Evolutionary conservation across 2,329 filamentous ascomycete genomes (phyloP), one percentile per base, ranked within the genome.

Genomic region (Aspergillus caelatus): DNA sequence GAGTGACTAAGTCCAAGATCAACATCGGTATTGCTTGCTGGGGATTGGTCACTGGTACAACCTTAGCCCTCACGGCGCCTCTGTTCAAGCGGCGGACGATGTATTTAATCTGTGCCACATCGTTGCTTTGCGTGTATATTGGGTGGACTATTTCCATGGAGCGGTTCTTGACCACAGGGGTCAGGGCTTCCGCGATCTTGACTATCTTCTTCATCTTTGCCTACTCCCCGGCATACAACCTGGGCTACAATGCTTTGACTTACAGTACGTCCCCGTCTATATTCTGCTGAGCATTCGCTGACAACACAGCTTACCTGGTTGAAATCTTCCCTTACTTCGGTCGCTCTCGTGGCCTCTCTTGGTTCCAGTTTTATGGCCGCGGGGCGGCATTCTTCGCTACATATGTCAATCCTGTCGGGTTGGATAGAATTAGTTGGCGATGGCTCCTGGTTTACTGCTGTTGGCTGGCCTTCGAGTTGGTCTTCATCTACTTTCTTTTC

Each of bases 191-290:
- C 3, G 79, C 79, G 10, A 74, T 74, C 11, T 69, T 77, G 8
- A 74, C 80, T 43, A 69, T 88, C 36, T 83, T 89, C 74, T 89
- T 87, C 75, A 87, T 86, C 68, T 89, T 88, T 65, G 78, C 81
- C 4, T 89, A 88, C 72, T 82, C 81, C 11, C 85, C 86, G 4
- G 80, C 78, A 64, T 90, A 89, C 72, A 89, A 89, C 68, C 81
- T 89, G 57, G 87, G 86, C n/a, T 88, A 89, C 73, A 90, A 89
- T 70, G 85, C 88, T 16, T 78, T 90, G 60, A 88, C 86, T n/a
- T 71, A 71, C 58, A 71, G 70, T 71, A 64, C 46, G 56, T 53
- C 30, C 21, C 28, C 4, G 19, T 39, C n/a, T 11, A 30, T 19
- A 14, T 53, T 46, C 6, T 8, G 41, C 26, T 57, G 32, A 19